phyloP scores from a whole-genome alignment of 257 asterid species.

The Solanum lycopersicoides region DNA sequence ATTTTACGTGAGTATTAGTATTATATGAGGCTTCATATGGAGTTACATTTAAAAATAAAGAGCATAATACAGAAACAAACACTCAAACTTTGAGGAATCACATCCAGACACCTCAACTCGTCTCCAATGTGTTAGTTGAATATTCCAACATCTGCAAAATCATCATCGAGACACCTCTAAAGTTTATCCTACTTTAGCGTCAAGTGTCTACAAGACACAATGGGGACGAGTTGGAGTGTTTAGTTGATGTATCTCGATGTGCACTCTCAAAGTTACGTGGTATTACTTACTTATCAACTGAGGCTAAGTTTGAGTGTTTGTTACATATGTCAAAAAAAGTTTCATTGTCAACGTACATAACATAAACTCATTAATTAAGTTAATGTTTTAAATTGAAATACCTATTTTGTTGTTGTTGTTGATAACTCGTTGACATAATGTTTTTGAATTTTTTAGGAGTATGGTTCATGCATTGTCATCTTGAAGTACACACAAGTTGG shows the following conservation, averaged over 20 bases:
- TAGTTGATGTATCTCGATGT: background rate
- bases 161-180: background rate
- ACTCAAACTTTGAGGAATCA: background rate
- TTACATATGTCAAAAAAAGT: background rate
- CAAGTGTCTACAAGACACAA: background rate
- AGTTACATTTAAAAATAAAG: background rate
- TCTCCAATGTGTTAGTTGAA: background rate
- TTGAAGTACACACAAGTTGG: constrained; percentile 75
- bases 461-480: constrained; percentile 71
- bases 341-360: background rate
- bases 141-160: background rate
- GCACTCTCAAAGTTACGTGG: background rate
- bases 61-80: background rate
- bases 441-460: constrained; percentile 23
- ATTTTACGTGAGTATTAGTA: background rate
- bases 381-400: background rate
- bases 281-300: background rate
- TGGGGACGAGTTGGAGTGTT: background rate
- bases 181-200: no score
- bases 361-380: background rate
- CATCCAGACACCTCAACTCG: background rate
- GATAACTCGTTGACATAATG: background rate
- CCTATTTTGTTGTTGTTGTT: background rate
- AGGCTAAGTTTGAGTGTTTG: background rate
- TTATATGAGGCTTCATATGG: background rate